Conservation (phyloP, 768 basidiomycete species). For the Trametes punicea region DNA sequence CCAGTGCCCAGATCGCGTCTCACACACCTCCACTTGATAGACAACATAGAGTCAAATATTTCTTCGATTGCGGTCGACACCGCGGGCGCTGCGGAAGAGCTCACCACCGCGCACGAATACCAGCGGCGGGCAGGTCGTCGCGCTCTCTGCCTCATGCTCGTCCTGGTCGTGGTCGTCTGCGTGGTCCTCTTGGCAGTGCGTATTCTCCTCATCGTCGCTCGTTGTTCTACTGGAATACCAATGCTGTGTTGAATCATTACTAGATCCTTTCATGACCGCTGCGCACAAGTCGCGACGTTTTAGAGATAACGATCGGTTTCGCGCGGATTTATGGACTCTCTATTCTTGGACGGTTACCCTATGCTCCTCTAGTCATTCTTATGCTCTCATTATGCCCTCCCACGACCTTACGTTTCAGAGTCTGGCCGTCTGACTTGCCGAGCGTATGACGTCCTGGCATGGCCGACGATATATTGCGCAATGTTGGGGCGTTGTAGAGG, state of each 20-base stretch:
- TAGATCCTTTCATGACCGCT: slow-evolving; percentile 29
- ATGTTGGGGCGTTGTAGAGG: too few species aligned
- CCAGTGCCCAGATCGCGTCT: too few species aligned
- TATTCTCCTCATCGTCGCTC: slow-evolving; percentile 30
- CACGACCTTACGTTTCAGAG: not conserved
- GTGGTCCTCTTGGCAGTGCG: slow-evolving; percentile 91
- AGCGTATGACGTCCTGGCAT: too few species aligned
- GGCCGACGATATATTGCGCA: too few species aligned
- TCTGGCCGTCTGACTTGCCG: too few species aligned
- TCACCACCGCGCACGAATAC: slow-evolving; percentile 86
- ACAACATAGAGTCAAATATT: slow-evolving; percentile 94
- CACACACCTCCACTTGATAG: slow-evolving; percentile 37
- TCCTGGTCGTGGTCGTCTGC: slow-evolving; percentile 81
- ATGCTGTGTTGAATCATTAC: slow-evolving; percentile 22
- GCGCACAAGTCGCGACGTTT: not conserved
- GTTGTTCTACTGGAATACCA: slow-evolving; percentile 26
- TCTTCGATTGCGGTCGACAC: slow-evolving; percentile 84
- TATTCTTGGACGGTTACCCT: slow-evolving; percentile 9
- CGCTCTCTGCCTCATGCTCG: slow-evolving; percentile 85
- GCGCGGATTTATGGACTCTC: slow-evolving; percentile 1
- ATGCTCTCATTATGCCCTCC: slow-evolving; percentile 14
- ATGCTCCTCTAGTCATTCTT: slow-evolving; percentile 3
- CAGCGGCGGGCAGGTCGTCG: slow-evolving; percentile 91
- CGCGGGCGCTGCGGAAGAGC: slow-evolving; percentile 77
- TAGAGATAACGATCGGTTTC: not conserved